Percentiles rank a stretch among this genome's conserved stretches.
phyloP scores from a whole-genome alignment of 495 filamentous ascomycete species.

The Talaromyces liani region DNA sequence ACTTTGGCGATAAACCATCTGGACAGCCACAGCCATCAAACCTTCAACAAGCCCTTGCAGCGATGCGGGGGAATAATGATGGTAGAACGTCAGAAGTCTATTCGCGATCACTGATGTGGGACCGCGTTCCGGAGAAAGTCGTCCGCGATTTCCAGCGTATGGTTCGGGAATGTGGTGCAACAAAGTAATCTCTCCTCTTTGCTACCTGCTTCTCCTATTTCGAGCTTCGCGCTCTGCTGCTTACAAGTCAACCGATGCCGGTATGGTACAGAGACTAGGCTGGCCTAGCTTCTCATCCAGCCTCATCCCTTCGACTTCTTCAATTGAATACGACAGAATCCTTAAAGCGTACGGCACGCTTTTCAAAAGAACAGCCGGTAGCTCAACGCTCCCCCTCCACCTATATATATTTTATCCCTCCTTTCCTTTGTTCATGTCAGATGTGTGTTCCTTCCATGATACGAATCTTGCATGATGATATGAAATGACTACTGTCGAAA shows the following conservation, averaged over 20 bases:
- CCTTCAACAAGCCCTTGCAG: constrained; percentile 75
- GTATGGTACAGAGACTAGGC: constrained; percentile 30
- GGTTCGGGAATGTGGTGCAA: constrained; percentile 52
- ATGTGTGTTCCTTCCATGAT: background rate
- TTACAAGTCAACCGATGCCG: background rate
- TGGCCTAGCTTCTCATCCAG: constrained; percentile 2
- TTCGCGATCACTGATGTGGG: constrained; percentile 88
- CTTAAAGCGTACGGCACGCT: constrained; percentile 10
- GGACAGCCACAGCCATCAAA: constrained; percentile 40
- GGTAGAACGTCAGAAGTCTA: constrained; percentile 61
- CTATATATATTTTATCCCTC: background rate
- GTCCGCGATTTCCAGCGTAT: constrained; percentile 88
- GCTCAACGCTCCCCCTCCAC: constrained; percentile 7
- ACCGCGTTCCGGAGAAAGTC: constrained; percentile 84
- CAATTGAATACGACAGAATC: background rate
- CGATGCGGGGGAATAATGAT: constrained; percentile 49
- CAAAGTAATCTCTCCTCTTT: constrained; percentile 1
- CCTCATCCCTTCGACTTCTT: background rate
- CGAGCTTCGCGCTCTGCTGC: background rate
- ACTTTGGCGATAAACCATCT: constrained; percentile 29
- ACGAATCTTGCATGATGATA: constrained; percentile 5
- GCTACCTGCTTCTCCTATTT: background rate
- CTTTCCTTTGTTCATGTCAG: constrained; percentile 9
- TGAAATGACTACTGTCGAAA: constrained; percentile 8
- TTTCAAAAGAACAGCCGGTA: background rate